These are phyloP conservation scores for Agrocybe chaxingu DNA, from an alignment of 768 basidiomycete species.

Conservation along the genomic window DNA sequence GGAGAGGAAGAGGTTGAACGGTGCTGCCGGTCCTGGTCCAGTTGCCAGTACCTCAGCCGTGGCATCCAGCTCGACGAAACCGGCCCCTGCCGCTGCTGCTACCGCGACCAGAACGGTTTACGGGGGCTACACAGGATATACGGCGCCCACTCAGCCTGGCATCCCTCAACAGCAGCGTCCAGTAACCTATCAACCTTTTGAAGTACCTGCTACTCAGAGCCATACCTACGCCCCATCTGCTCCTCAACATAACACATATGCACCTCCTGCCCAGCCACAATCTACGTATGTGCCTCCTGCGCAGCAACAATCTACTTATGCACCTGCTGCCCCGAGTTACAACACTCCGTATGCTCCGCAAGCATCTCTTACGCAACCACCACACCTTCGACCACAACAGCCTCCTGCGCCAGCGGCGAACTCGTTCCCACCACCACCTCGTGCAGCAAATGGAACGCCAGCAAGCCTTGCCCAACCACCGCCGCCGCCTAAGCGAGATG, in stretches of 20 bases:
- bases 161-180: neutral
- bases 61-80: conserved; percentile 15
- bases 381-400: conserved; percentile 32
- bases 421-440: conserved; percentile 43
- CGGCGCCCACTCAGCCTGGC: conserved; percentile 15
- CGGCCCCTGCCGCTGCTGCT: conserved; percentile 16
- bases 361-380: conserved; percentile 35
- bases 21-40: conserved; percentile 25
- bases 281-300: neutral
- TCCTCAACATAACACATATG: conserved; percentile 9
- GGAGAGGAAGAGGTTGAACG: conserved; percentile 35
- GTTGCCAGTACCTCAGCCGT: conserved; percentile 16
- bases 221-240: conserved; percentile 11
- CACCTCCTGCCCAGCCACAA: conserved; percentile 12
- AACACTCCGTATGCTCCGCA: conserved; percentile 30
- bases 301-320: conserved; percentile 9
- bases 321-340: conserved; percentile 8
- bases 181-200: neutral
- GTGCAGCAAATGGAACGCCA: conserved; percentile 26
- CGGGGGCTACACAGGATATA: conserved; percentile 17
- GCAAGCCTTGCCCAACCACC: conserved; percentile 26
- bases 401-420: conserved; percentile 33
- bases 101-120: conserved; percentile 15
- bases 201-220: conserved; percentile 9
- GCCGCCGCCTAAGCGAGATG: conserved; percentile 65